Evolutionary conservation across 345 rosid species (phyloP).

Genomic region (Lepidium sativum): DNA sequence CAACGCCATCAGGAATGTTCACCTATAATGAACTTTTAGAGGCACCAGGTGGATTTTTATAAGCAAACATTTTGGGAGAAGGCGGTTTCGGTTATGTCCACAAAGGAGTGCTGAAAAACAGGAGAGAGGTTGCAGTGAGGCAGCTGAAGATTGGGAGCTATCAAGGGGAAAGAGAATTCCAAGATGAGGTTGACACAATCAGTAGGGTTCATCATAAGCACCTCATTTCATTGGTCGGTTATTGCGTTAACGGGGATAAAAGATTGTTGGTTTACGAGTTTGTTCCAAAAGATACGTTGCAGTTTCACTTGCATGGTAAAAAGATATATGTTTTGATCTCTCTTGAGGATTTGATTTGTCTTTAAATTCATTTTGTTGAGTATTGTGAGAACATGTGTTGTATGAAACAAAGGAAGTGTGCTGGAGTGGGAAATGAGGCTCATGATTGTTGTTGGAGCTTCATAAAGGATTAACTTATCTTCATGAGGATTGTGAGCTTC

Average conservation of each 20-base stretch:
- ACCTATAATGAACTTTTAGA: constrained; percentile 49
- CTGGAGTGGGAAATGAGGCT: constrained; percentile 74
- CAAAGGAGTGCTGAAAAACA: constrained; percentile 56
- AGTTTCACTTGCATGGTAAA: constrained; percentile 63
- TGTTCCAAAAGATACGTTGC: constrained; percentile 60
- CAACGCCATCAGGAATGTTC: constrained; percentile 31
- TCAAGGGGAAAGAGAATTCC: constrained; percentile 74
- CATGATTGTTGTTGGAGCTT: constrained; percentile 74
- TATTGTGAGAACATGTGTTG: constrained; percentile 17
- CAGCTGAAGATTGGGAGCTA: constrained; percentile 63
- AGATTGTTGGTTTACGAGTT: constrained; percentile 63
- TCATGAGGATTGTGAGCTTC: constrained; percentile 83
- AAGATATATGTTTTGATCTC: not conserved
- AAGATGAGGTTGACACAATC: constrained; percentile 84
- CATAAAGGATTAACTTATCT: constrained; percentile 88
- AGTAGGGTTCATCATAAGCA: constrained; percentile 90
- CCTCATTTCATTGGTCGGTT: constrained; percentile 73
- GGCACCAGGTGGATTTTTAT: constrained; percentile 63
- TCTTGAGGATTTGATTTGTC: not conserved
- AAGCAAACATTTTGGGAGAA: constrained; percentile 54
- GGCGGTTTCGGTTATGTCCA: constrained; percentile 88
- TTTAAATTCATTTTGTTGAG: constrained; percentile 1
- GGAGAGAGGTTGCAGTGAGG: constrained; percentile 78
- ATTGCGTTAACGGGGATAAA: constrained; percentile 46
- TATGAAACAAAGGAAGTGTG: constrained; percentile 40